Conservation (phyloP, 2,329 filamentous ascomycete genomes). For the Pestalotiopsis sp. region DNA sequence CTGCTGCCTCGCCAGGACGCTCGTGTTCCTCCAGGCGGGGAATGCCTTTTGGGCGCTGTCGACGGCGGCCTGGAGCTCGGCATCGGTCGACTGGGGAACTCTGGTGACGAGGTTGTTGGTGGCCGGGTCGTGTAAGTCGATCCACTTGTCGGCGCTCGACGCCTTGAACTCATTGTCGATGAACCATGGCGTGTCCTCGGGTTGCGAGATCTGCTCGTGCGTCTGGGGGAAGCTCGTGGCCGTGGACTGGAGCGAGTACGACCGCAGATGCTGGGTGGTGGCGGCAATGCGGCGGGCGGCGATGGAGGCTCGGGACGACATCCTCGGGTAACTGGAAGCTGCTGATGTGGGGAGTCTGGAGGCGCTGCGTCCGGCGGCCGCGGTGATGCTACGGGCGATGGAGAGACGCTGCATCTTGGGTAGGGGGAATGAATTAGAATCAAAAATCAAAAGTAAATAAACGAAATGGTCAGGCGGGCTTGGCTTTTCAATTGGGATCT, state of each 20-base stretch:
- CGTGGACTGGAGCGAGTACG: slow-evolving; percentile 56
- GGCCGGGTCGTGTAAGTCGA: slow-evolving; percentile 80
- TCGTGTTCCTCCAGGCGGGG: slow-evolving; percentile 71
- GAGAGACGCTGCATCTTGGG: slow-evolving; percentile 32
- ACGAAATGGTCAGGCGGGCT: background rate
- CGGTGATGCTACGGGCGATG: slow-evolving; percentile 25
- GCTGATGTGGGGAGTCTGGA: slow-evolving; percentile 26
- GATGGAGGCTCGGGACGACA: slow-evolving; percentile 35
- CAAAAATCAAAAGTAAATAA: background rate
- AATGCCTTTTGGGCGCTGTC: slow-evolving; percentile 78
- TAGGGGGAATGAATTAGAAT: background rate
- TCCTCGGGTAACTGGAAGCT: slow-evolving; percentile 28
- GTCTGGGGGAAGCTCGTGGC: slow-evolving; percentile 67
- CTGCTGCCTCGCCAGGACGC: slow-evolving; percentile 74
- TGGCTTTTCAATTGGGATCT: background rate
- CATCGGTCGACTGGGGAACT: slow-evolving; percentile 79
- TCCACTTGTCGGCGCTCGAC: slow-evolving; percentile 71
- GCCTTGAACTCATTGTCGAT: slow-evolving; percentile 77
- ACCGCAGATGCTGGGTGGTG: slow-evolving; percentile 57
- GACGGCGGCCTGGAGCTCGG: slow-evolving; percentile 74
- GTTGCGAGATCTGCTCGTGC: slow-evolving; percentile 70
- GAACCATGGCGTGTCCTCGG: slow-evolving; percentile 78
- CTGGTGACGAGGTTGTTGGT: slow-evolving; percentile 85
- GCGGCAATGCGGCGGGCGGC: slow-evolving; percentile 59
- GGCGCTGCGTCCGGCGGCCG: slow-evolving; percentile 26